Evolutionary conservation across 352 stramenopile species (phyloP).

Genomic region (Blastocystis sp.): DNA sequence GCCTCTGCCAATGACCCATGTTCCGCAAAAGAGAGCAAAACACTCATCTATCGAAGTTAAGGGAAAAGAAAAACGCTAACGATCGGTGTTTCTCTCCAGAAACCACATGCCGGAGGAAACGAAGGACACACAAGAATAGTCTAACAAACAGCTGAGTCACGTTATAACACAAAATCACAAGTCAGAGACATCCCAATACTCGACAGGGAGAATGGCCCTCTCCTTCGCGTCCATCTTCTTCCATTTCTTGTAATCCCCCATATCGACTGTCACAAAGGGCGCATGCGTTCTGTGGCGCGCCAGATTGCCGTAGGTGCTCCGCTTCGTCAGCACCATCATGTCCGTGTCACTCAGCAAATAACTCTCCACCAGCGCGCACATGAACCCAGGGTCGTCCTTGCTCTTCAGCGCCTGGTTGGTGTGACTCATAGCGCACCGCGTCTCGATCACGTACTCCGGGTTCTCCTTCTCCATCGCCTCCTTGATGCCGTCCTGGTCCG

Average conservation of each 20-base stretch:
- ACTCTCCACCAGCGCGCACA: constrained; percentile 47
- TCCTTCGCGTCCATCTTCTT: constrained; percentile 21
- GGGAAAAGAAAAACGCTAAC: not conserved
- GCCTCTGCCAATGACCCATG: constrained; percentile 44
- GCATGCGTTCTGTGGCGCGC: constrained; percentile 33
- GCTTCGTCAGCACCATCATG: constrained; percentile 18
- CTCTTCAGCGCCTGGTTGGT: constrained; percentile 20
- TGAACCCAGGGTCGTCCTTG: constrained; percentile 49
- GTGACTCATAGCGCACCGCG: constrained; percentile 40
- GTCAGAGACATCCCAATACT: constrained; percentile 10
- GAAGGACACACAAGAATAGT: not conserved
- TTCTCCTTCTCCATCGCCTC: constrained; percentile 18
- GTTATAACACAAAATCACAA: not conserved
- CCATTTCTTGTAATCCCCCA: constrained; percentile 46
- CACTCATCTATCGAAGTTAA: not conserved
- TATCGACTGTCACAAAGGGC: constrained; percentile 22
- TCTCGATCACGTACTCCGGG: constrained; percentile 18
- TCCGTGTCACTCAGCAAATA: constrained; percentile 51
- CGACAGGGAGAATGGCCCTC: not conserved
- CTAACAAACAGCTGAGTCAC: constrained; percentile 19
- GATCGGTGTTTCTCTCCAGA: not conserved
- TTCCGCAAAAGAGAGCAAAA: constrained; percentile 41
- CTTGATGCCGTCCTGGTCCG: constrained; percentile 13
- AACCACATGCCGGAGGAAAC: constrained; percentile 23
- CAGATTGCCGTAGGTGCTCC: constrained; percentile 44